Conservation (phyloP, 257 asterid species). For the Primulina eburnea region DNA sequence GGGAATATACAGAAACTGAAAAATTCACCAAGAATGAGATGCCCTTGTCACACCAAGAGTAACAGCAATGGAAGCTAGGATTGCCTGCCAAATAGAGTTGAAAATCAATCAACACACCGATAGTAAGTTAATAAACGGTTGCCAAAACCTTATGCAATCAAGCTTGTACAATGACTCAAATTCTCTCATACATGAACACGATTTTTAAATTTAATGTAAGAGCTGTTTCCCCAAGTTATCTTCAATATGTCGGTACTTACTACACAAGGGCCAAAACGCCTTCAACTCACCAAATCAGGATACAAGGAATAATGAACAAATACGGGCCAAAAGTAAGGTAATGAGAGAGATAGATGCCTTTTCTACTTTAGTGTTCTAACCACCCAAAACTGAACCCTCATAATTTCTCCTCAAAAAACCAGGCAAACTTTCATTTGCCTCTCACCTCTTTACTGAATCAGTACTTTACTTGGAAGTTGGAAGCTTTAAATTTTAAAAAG, state of each 20-base stretch:
- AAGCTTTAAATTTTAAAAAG: neutral
- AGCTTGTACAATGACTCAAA: neutral
- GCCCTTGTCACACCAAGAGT: constrained; percentile 71
- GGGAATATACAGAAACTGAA: constrained; percentile 33
- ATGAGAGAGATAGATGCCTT: neutral
- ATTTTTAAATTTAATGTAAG: neutral
- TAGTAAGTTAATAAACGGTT: neutral
- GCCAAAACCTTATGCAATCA: neutral
- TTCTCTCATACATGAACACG: neutral
- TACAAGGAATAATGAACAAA: neutral
- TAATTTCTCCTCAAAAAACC: neutral
- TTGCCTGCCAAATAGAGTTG: constrained; percentile 44
- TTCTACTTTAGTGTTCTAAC: neutral
- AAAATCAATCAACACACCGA: neutral
- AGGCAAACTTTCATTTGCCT: neutral
- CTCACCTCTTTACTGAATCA: neutral
- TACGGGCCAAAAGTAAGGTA: neutral
- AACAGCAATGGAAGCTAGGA: constrained; percentile 66
- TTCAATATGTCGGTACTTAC: neutral
- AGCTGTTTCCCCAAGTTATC: neutral
- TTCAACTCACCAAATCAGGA: neutral
- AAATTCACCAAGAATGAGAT: constrained; percentile 62
- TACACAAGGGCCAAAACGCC: neutral
- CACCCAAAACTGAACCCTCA: neutral
- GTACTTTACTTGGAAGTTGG: neutral